Base-by-base conservation (phyloP, 257 asterid species). In the Ajuga chamaepitys region DNA sequence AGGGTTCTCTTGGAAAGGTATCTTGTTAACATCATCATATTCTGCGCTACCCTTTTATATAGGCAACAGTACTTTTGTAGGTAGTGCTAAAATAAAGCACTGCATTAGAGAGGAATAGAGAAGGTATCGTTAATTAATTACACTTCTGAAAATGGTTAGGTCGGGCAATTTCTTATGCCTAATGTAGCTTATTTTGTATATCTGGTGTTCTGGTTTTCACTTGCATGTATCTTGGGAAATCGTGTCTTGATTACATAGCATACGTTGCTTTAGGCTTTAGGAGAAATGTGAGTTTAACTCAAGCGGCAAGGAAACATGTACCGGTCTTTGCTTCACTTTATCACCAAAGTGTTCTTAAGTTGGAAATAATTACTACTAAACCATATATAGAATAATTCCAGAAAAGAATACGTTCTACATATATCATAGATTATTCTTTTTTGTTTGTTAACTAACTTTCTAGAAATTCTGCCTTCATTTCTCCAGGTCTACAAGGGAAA, bases 1-100 rank as follows among this genome's bases (percentile, higher is more conserved):
- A 87, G 81, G 92, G 96, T 47, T 81, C 95, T 44, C 59, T 85
- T 22, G 98, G 98, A 62, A 89, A 92, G 95, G 98, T 92, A 75
- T 38, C 14, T 47, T 52, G 46, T 16, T 53, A 68, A 21, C n/a
- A 47, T 56, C 68, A 42, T 48, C 70, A 34, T 32, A 55, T 46
- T 34, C 57, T 62, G n/a, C 37, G 38, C 18, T 51, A 7, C 66
- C 51, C 44, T 17, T 30, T 44, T 38, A 38, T 16, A 7, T 22
- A 34, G 37, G 21, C 26, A 18, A 41, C 24, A 4, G 16, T 57
- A 16, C 8, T 37, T 61, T 50, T 34, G 26, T 2, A 35, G 54
- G 38, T 38, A 28, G 26, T 64, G 66, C 45, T 51, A 21, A 58
- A 56, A 5, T 28, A 46, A 9, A 41, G 14, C 45, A 8, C n/a